phyloP scores from a whole-genome alignment of 805 yeast genomes.

The Lipomyces yamadae region DNA sequence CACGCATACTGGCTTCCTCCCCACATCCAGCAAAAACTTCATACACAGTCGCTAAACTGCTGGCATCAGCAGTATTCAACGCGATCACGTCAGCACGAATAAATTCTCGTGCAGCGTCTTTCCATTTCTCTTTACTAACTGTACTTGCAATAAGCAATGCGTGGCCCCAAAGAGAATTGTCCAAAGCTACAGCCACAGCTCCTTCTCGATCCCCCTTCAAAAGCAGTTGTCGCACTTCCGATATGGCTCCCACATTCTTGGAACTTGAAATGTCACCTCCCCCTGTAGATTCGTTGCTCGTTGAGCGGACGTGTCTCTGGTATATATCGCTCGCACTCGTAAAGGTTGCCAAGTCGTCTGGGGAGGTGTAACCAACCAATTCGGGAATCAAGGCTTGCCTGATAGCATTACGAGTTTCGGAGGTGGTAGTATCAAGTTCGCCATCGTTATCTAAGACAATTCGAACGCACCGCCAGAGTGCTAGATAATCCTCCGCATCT shows the following conservation, averaged over 20 bases:
- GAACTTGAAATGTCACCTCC: constrained; percentile 11
- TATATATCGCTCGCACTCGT: constrained; percentile 42
- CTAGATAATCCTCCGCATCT: constrained; percentile 41
- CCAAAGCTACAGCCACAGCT: constrained; percentile 68
- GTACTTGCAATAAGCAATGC: constrained; percentile 73
- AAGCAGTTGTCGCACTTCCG: constrained; percentile 48
- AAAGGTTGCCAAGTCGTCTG: constrained; percentile 32
- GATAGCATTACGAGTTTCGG: constrained; percentile 32
- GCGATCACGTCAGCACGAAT: constrained; percentile 54
- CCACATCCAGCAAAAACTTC: constrained; percentile 69
- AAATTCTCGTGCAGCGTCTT: constrained; percentile 62
- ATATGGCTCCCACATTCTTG: constrained; percentile 37
- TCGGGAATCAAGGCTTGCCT: constrained; percentile 38
- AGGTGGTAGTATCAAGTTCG: constrained; percentile 9
- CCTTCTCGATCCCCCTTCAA: constrained; percentile 67
- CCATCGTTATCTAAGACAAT: constrained; percentile 42
- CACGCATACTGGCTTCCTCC: constrained; percentile 56
- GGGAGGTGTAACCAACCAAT: constrained; percentile 18
- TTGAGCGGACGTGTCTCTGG: constrained; percentile 26
- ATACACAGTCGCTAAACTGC: constrained; percentile 59
- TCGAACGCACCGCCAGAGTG: constrained; percentile 47
- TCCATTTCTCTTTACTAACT: constrained; percentile 65
- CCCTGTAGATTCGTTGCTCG: constrained; percentile 13
- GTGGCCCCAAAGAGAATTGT: constrained; percentile 73
- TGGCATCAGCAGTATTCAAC: constrained; percentile 46